phyloP scores from a whole-genome alignment of 1,284 basidiomycete genomes.

The Irpex rosettiformis region DNA sequence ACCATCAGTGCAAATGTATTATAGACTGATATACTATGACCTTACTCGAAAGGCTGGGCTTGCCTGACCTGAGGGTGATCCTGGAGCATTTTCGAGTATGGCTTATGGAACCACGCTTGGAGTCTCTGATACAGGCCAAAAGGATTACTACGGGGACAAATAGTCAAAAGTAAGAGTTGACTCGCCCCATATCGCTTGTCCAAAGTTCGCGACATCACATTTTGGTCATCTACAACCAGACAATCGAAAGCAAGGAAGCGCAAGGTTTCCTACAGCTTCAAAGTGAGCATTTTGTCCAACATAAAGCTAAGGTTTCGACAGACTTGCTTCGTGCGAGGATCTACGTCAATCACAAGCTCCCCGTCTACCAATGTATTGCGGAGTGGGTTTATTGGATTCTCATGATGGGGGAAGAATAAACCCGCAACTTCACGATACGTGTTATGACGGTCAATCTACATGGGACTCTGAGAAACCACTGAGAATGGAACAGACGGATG shows the following conservation, averaged over 20 bases:
- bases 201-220: slow-evolving; percentile 81
- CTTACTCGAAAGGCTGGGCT: slow-evolving; percentile 84
- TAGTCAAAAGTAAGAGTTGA: slow-evolving; percentile 17
- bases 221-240: slow-evolving; percentile 82
- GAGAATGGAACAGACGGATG: background rate
- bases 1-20: slow-evolving; percentile 8
- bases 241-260: slow-evolving; percentile 93
- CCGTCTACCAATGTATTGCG: slow-evolving; percentile 89
- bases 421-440: slow-evolving; percentile 73
- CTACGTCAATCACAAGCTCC: slow-evolving; percentile 90
- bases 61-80: slow-evolving; percentile 65
- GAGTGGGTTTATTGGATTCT: slow-evolving; percentile 60
- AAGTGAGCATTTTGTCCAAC: slow-evolving; percentile 5
- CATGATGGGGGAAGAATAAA: slow-evolving; percentile 88
- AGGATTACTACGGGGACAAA: background rate
- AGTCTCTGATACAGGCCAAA: slow-evolving; percentile 57
- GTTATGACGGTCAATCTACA: slow-evolving; percentile 94
- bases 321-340: slow-evolving; percentile 70
- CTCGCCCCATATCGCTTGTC: slow-evolving; percentile 89
- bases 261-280: slow-evolving; percentile 59
- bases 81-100: slow-evolving; percentile 69
- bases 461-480: background rate
- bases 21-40: slow-evolving; percentile 2
- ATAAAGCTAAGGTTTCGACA: slow-evolving; percentile 14
- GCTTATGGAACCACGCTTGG: slow-evolving; percentile 79